Percentiles rank a stretch among this genome's conserved stretches.
Evolutionary conservation across 129 eudicot genomes (phyloP).

Genomic region (Mikania micrantha): DNA sequence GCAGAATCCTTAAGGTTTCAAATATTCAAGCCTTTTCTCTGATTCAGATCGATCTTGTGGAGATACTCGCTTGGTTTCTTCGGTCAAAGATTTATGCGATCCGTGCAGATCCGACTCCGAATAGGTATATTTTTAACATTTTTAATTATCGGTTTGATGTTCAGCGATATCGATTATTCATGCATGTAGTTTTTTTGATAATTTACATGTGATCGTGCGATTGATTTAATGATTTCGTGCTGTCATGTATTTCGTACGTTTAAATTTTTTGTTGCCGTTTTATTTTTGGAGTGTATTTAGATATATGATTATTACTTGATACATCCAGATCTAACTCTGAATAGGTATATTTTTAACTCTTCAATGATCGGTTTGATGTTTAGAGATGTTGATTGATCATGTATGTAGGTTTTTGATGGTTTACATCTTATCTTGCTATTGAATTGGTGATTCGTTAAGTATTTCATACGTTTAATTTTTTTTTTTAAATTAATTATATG

Average conservation of each 20-base stretch:
- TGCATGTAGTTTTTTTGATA: background rate
- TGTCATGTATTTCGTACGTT: background rate
- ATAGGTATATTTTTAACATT: constrained; percentile 12
- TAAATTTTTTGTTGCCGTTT: constrained; percentile 17
- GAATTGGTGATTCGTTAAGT: background rate
- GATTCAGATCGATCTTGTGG: constrained; percentile 6
- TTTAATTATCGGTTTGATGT: background rate
- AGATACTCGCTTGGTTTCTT: constrained; percentile 1
- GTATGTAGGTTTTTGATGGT: background rate
- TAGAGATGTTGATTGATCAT: background rate
- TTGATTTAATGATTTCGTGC: background rate
- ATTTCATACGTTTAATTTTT: constrained; percentile 12
- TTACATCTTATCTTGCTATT: background rate
- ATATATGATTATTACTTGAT: no score
- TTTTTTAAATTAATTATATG: no score
- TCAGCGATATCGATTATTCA: no score
- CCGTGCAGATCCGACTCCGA: constrained; percentile 29
- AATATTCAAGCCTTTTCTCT: background rate
- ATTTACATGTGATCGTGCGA: background rate
- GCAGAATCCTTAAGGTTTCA: background rate
- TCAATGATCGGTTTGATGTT: background rate
- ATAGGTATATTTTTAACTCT: constrained; percentile 16
- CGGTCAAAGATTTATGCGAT: constrained; percentile 5
- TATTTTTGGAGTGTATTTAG: no score
- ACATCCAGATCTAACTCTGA: constrained; percentile 20